Evolutionary conservation across 495 filamentous ascomycete species (phyloP).

Genomic region (Astrothelium macrocarpum): DNA sequence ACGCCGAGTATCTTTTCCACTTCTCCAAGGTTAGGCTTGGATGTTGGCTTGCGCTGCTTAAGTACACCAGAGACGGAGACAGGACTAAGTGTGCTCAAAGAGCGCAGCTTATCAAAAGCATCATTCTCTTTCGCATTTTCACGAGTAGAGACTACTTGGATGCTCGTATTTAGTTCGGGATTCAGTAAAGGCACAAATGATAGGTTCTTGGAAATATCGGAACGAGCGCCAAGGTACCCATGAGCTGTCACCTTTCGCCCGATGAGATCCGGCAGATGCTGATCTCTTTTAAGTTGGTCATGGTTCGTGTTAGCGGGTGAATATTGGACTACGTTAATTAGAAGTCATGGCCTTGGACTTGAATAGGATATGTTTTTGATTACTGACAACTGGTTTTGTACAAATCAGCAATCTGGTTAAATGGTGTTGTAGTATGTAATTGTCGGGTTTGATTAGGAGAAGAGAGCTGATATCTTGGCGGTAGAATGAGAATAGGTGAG

Average conservation of each 20-base stretch:
- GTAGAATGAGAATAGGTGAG: background rate
- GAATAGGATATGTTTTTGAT: background rate
- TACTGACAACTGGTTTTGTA: background rate
- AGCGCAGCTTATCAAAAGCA: background rate
- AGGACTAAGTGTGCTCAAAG: background rate
- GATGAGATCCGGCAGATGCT: constrained; percentile 13
- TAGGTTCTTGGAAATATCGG: constrained; percentile 54
- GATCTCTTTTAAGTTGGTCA: background rate
- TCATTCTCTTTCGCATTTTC: constrained; percentile 17
- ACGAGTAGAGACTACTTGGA: constrained; percentile 18
- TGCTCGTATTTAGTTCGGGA: constrained; percentile 11
- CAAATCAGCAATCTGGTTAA: background rate
- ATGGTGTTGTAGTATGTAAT: background rate
- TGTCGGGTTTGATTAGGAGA: background rate
- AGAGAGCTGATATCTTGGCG: background rate
- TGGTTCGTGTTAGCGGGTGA: background rate
- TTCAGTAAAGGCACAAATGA: constrained; percentile 57
- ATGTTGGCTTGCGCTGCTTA: constrained; percentile 1
- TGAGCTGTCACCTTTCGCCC: constrained; percentile 52
- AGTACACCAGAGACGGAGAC: constrained; percentile 10
- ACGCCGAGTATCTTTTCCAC: constrained; percentile 34
- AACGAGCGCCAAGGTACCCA: constrained; percentile 59
- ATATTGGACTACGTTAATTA: background rate
- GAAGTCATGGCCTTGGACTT: background rate
- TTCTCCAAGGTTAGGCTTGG: constrained; percentile 14